Evolutionary conservation across 768 basidiomycete species (phyloP).

Genomic region (Lactarius hatsudake): DNA sequence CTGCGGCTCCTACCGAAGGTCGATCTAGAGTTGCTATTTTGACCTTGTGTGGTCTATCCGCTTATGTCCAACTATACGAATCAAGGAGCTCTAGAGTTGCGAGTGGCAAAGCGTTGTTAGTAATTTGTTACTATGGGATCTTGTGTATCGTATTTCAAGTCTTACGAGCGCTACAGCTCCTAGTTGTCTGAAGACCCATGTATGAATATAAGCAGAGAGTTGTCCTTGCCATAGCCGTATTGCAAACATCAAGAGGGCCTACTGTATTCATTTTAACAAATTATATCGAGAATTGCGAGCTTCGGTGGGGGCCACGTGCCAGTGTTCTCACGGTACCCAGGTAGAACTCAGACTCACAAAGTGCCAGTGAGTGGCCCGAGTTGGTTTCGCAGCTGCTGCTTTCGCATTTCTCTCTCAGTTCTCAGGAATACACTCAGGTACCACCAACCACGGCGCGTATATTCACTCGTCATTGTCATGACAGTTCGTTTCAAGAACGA

Average conservation of each 20-base stretch:
- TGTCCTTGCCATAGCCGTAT: too few species aligned
- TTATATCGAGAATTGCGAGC: too few species aligned
- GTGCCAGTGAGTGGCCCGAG: too few species aligned
- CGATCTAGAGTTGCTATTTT: not conserved
- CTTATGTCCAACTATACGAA: not conserved
- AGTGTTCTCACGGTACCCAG: too few species aligned
- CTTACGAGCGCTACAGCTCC: not conserved
- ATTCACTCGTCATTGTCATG: constrained; percentile 50
- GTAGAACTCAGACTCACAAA: too few species aligned
- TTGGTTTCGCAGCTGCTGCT: too few species aligned
- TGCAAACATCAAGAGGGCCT: too few species aligned
- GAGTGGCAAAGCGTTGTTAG: not conserved
- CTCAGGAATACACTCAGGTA: constrained; percentile 51
- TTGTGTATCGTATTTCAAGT: not conserved
- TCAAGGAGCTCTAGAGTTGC: not conserved
- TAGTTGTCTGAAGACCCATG: too few species aligned
- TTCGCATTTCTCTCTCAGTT: not conserved
- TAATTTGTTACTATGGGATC: not conserved
- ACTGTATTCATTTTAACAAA: too few species aligned
- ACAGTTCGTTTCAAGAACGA: constrained; percentile 99
- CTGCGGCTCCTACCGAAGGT: not conserved
- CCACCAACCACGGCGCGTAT: constrained; percentile 2
- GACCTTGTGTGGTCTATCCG: not conserved
- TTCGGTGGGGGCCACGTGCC: too few species aligned
- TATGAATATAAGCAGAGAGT: not conserved